Base-by-base conservation (phyloP, 2,329 filamentous ascomycete genomes). In the Fusarium albosuccineum region DNA sequence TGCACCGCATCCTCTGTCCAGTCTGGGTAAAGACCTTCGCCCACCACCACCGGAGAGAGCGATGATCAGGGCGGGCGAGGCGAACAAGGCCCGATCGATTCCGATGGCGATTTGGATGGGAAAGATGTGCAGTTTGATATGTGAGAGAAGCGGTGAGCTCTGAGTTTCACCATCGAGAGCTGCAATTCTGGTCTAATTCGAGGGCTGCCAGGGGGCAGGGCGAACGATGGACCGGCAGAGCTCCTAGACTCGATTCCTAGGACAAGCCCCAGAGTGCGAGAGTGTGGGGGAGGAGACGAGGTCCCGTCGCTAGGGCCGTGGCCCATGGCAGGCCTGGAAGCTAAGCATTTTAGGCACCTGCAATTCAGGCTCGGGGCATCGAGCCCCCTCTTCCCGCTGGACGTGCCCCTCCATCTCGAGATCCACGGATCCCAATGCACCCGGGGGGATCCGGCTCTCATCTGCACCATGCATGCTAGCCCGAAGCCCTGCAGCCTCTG, bases 381-480 rank as follows among this genome's bases (percentile, higher is more conserved):
- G 33, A 51, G 17, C 11, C 46, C 30, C 54, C 58, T 48, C 27
- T 33, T 52, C 46, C 51, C 36, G 36, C 56, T 53, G 17, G 45
- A 62, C 49, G 33, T 60, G 55, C 59, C 64, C 44, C 63, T 51
- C 63, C 42, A 26, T 45, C 51, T 42, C 40, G 17, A 55, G 41
- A 53, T 53, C 36, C 50, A 42, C 10, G 50, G 30, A 55, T 55
- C 51, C 14, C 51, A 37, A 45, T 54, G 42, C 61, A 68, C 34
- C 65, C 57, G 65, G 65, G 44, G 57, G 34, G 34, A 49, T 63
- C 66, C 53, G 54, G 61, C 39, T 58, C 40, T 58, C 53, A 59
- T 41, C 61, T 68, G 66, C 65, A 68, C 49, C 57, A 68, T 66
- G 50, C 46, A 65, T 68, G 65, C 65, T 63, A 42, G 22, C n/a